Evolutionary conservation across 306 rosid genomes (phyloP).

Genomic region (Sesbania bispinosa): DNA sequence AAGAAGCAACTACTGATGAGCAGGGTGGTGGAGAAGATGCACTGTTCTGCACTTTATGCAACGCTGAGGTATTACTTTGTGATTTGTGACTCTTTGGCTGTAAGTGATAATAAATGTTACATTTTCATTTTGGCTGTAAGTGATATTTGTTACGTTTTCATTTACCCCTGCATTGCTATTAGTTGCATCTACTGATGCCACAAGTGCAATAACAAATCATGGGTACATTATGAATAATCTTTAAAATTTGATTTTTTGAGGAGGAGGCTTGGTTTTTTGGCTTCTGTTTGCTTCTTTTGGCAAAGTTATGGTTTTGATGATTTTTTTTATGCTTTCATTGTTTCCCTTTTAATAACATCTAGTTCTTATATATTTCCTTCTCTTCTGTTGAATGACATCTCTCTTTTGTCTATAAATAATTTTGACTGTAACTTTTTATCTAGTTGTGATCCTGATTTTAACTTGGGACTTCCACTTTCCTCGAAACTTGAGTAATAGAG

Average conservation of each 20-base stretch:
- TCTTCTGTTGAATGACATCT: not conserved
- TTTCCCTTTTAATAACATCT: not conserved
- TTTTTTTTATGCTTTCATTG: conserved; percentile 2
- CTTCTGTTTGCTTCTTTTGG: not conserved
- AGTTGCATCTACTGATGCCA: not conserved
- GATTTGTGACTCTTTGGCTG: conserved; percentile 15
- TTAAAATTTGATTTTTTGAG: not conserved
- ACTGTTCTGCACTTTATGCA: conserved; percentile 95
- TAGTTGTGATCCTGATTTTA: conserved; percentile 9
- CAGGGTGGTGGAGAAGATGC: conserved; percentile 80
- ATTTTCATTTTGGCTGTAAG: conserved; percentile 9
- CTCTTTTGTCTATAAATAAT: not conserved
- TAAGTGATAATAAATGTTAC: not conserved
- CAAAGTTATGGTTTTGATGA: conserved; percentile 10
- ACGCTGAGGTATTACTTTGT: conserved; percentile 74
- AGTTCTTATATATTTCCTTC: not conserved
- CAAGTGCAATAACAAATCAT: not conserved
- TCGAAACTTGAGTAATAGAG: not conserved
- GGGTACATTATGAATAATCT: not conserved
- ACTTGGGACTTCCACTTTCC: conserved; percentile 2
- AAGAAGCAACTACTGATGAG: conserved; percentile 59
- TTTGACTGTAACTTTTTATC: not conserved
- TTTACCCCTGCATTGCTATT: not conserved
- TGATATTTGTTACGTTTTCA: not conserved
- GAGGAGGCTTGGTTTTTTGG: conserved; percentile 2